phyloP scores from a whole-genome alignment of 2,329 filamentous ascomycete species.

The Alternaria tenuissima region DNA sequence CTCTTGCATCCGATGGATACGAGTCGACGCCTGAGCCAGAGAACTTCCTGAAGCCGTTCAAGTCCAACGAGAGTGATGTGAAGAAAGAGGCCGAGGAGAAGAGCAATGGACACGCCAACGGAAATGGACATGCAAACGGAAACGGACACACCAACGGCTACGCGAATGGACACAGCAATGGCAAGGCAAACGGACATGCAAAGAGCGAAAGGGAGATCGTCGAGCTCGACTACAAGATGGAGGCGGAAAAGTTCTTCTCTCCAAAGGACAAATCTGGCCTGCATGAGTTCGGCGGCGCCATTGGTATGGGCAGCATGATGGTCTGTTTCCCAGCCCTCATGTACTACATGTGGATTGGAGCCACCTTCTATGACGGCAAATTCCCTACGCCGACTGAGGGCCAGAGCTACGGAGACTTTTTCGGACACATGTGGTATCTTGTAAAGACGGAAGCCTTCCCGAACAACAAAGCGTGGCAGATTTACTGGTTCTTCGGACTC shows the following conservation, averaged over 20 bases:
- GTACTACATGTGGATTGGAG: conserved; percentile 99
- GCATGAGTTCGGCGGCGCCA: conserved; percentile 86
- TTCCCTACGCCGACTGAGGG: conserved; percentile 73
- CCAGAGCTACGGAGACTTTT: conserved; percentile 76
- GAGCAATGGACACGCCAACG: conserved; percentile 46
- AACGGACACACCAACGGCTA: conserved; percentile 44
- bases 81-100: conserved; percentile 34
- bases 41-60: conserved; percentile 23
- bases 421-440: conserved; percentile 72
- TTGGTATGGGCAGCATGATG: conserved; percentile 87
- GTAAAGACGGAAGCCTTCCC: conserved; percentile 88
- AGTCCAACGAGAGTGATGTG: conserved; percentile 3
- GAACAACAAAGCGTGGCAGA: conserved; percentile 80
- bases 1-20: conserved; percentile 39
- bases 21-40: conserved; percentile 50
- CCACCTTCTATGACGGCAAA: conserved; percentile 88
- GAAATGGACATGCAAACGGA: conserved; percentile 29
- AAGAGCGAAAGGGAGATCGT: conserved; percentile 33
- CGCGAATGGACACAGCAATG: conserved; percentile 31
- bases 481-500: conserved; percentile 94
- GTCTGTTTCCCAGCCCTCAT: conserved; percentile 90
- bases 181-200: conserved; percentile 44
- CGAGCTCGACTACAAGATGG: conserved; percentile 28
- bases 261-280: conserved; percentile 58
- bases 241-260: conserved; percentile 49